A percentile compares a stretch with the other conserved stretches of the same genome.
Evolutionary conservation across 768 basidiomycete genomes (phyloP).

Genomic region (Naganishia randhawae): DNA sequence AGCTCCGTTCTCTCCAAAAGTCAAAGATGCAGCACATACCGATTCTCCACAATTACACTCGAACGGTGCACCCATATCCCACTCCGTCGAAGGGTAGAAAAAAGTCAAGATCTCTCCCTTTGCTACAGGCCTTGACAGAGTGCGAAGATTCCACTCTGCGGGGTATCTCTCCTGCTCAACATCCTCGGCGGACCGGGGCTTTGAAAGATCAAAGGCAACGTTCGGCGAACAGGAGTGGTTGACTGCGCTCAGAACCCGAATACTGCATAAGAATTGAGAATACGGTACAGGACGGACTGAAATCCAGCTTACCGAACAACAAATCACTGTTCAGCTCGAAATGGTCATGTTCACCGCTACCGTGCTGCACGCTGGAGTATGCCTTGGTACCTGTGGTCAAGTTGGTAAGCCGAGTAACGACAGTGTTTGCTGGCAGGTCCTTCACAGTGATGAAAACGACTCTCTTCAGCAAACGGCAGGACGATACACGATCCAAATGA

Average conservation of each 20-base stretch:
- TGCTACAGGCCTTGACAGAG: constrained; percentile 51
- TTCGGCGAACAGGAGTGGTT: constrained; percentile 67
- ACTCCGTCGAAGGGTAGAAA: constrained; percentile 68
- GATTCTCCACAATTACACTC: constrained; percentile 57
- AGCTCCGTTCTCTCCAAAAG: background rate
- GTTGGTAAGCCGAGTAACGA: constrained; percentile 39
- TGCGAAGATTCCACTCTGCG: constrained; percentile 57
- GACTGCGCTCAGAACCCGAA: constrained; percentile 51
- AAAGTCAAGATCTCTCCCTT: constrained; percentile 56
- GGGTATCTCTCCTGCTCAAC: background rate
- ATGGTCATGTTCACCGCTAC: constrained; percentile 55
- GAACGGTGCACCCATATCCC: constrained; percentile 66
- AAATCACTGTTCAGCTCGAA: constrained; percentile 63
- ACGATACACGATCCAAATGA: background rate
- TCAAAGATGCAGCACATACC: constrained; percentile 42
- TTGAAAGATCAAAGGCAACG: constrained; percentile 57
- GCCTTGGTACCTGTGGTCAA: constrained; percentile 50
- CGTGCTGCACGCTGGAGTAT: constrained; percentile 60
- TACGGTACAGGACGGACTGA: too few species aligned
- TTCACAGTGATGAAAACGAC: constrained; percentile 1
- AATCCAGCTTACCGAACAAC: constrained; percentile 55
- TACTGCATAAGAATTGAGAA: background rate
- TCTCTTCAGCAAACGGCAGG: background rate
- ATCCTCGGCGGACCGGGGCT: background rate
- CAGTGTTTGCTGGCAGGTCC: constrained; percentile 40